Percentiles rank a stretch among this genome's conserved stretches.
phyloP scores from a whole-genome alignment of 805 yeast species.

The Ogataea polymorpha region DNA sequence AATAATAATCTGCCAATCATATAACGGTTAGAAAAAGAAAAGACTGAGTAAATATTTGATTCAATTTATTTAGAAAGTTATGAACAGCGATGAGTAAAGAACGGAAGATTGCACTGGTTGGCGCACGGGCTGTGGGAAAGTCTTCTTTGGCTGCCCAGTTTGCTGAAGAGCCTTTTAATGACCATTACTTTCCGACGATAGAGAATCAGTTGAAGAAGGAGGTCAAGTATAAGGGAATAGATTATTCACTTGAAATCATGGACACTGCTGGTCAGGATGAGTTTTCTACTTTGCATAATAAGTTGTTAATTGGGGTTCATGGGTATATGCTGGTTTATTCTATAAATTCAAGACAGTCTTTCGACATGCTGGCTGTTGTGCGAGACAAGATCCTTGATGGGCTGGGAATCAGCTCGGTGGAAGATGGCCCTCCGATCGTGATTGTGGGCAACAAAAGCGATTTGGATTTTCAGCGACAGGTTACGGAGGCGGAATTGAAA shows the following conservation, averaged over 20 bases:
- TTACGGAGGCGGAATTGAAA: slow-evolving; percentile 49
- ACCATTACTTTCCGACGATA: slow-evolving; percentile 86
- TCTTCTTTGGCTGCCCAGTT: slow-evolving; percentile 81
- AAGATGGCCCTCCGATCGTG: slow-evolving; percentile 46
- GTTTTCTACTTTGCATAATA: slow-evolving; percentile 74
- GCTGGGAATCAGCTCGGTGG: slow-evolving; percentile 42
- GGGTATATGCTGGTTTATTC: slow-evolving; percentile 83
- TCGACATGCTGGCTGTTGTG: slow-evolving; percentile 70
- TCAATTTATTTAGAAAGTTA: background rate
- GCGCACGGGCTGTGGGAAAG: slow-evolving; percentile 85
- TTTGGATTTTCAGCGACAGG: slow-evolving; percentile 54
- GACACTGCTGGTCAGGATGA: slow-evolving; percentile 97
- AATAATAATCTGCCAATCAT: slow-evolving; percentile 5
- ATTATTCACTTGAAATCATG: slow-evolving; percentile 76
- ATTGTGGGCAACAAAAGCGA: slow-evolving; percentile 54
- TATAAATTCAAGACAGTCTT: slow-evolving; percentile 72
- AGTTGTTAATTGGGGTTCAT: slow-evolving; percentile 74
- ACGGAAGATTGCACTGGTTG: slow-evolving; percentile 81
- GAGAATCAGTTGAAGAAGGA: slow-evolving; percentile 79
- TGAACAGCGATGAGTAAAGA: slow-evolving; percentile 38
- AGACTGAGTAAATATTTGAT: background rate
- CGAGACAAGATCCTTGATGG: slow-evolving; percentile 81
- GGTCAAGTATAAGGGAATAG: slow-evolving; percentile 65
- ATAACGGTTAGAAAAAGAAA: slow-evolving; percentile 3
- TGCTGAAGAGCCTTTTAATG: slow-evolving; percentile 86